Evolutionary conservation across 257 asterid species (phyloP), one percentile per base, ranked within the genome.

Genomic region (Craterostigma plantagineum): DNA sequence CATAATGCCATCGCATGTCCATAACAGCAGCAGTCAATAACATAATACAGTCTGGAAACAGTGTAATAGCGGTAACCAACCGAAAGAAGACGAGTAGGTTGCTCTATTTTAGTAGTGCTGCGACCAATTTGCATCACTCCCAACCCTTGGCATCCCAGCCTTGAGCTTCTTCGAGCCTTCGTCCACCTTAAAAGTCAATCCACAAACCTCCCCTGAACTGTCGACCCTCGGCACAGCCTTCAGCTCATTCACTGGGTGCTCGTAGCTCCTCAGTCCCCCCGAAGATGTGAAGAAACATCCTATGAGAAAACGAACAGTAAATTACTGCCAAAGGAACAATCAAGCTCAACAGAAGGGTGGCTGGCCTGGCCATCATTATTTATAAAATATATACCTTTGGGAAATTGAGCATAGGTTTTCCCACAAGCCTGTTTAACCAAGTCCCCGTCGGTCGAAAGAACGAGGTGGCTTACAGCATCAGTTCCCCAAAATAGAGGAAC

Each of bases 81-180:
- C 30, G 30, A 23, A 23, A 23, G 2, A 23, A 23, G 30, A 23
- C 30, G n/a, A n/a, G n/a, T 2, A 23, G 30, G 30, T 2, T 2
- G 34, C 17, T 64, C 66, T n/a, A n/a, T n/a, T n/a, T n/a, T n/a
- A 87, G 73, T 75, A 87, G 71, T 73, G 48, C 30, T 74, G 71
- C 18, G 95, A 79, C 95, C 97, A 82, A 70, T 87, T 79, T 0
- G 95, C 93, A 44, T 86, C 93, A 38, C 95, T 87, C 46, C 93
- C 93, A 33, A 87, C 98, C 58, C 98, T 68, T 16, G 92, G 92
- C 76, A 87, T 79, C 27, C 90, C 90, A 0, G 68, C 18, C 18
- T 36, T 63, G 1, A 45, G 90, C 50, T 76, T 86, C 63, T 69
- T 68, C 1, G 93, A 50, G 16, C 74, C 92, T 0, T 58, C 55